Conservation (phyloP, 1,284 basidiomycete species). For the Clitocybe nebularis region DNA sequence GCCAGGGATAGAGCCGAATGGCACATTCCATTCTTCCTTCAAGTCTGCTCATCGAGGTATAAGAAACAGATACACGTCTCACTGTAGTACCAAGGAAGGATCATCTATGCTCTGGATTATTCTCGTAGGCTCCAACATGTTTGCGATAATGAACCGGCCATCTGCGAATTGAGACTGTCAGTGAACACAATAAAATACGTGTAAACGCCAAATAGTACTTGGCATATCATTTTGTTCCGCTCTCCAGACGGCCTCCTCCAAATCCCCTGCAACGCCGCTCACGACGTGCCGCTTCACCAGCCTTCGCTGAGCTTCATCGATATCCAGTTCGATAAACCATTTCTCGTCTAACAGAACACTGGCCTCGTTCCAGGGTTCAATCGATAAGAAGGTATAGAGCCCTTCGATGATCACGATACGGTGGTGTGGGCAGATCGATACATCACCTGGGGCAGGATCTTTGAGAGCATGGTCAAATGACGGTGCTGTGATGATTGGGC, state of each 20-base stretch:
- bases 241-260: slow-evolving; percentile 65
- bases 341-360: slow-evolving; percentile 71
- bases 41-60: neutral
- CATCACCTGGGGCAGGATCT: slow-evolving; percentile 53
- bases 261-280: slow-evolving; percentile 68
- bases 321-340: slow-evolving; percentile 70
- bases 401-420: slow-evolving; percentile 83
- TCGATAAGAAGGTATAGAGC: slow-evolving; percentile 72
- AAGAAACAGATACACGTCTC: slow-evolving; percentile 4
- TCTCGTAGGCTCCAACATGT: slow-evolving; percentile 54
- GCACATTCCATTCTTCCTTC: too few species aligned
- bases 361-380: slow-evolving; percentile 71
- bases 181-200: slow-evolving; percentile 4
- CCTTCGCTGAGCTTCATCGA: slow-evolving; percentile 57
- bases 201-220: slow-evolving; percentile 43
- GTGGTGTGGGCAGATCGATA: slow-evolving; percentile 58
- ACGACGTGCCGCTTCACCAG: slow-evolving; percentile 72
- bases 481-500: slow-evolving; percentile 52
- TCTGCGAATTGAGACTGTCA: slow-evolving; percentile 31
- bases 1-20: too few species aligned
- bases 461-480: slow-evolving; percentile 75
- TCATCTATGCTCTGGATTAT: slow-evolving; percentile 51
- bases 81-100: slow-evolving; percentile 17
- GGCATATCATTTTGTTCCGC: slow-evolving; percentile 75
- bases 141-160: slow-evolving; percentile 51